Base-by-base conservation (phyloP, 2,329 filamentous ascomycete genomes). In the Phialophora tarda region DNA sequence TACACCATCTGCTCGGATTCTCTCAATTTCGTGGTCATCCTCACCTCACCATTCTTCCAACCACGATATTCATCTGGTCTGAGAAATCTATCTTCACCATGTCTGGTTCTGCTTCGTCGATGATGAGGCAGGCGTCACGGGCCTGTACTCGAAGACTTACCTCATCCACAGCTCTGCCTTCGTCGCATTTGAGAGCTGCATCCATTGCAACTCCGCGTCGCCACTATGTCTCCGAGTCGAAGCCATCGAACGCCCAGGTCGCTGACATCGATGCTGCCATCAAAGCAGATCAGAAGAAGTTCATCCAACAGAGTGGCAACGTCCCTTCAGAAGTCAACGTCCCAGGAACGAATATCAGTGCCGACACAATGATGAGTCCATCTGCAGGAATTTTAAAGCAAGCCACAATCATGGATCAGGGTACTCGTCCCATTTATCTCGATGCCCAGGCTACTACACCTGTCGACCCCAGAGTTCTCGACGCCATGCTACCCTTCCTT, bases 401-500 rank as follows among this genome's bases (percentile, higher is more conserved):
- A 78, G 94, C 93, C 8, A 93, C 92, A 12, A 84, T 97, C 70
- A 91, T 98, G 89, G 93, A 97, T 72, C 89, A 96, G 79, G 95
- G 95, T 65, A 89, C 91, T 69, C 86, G 95, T 66, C 95, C 95
- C 47, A 98, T 99, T 76, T 99, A 99, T 75, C 89, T 99, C 62
- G 95, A 99, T 77, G 97, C 97, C 90, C 95, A 99, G 81, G 92
- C 95, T 41, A 99, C 95, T 0, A 99, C 95, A 0, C 95, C 95
- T 21, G 88, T 95, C 66, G 95, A 99, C 74, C 95, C 95, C 26
- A 88, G 95, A 71, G 95, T 99, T 34, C 86, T 99, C 54, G 95
- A 99, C 78, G 91, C 92, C 63, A 99, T 99, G 95, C 85, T 99
- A 50, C 95, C 95, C 0, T 99, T 88, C 80, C 93, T 93, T 77